phyloP scores from a whole-genome alignment of 768 basidiomycete species.

The Mycena rosella region DNA sequence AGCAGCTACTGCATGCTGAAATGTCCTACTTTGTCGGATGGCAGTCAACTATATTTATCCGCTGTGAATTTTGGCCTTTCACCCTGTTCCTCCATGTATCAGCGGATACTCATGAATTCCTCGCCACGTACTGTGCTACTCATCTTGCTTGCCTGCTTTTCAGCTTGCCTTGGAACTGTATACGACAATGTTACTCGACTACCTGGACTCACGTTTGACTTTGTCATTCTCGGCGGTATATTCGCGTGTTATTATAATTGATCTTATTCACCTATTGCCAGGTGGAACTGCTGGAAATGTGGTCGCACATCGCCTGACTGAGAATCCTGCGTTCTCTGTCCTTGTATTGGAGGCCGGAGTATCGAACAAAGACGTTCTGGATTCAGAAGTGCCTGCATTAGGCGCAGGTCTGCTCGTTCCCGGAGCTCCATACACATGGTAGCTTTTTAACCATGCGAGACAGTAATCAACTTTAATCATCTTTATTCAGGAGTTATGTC shows the following conservation, averaged over 20 bases:
- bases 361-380: conserved; percentile 25
- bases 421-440: conserved; percentile 13
- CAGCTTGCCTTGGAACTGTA: conserved; percentile 6
- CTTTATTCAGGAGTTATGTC: conserved; percentile 17
- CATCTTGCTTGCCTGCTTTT: conserved; percentile 2
- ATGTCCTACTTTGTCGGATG: too few species aligned
- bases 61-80: too few species aligned
- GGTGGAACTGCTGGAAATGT: conserved; percentile 34
- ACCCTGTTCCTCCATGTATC: too few species aligned
- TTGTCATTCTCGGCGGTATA: conserved; percentile 25
- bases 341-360: conserved; percentile 37
- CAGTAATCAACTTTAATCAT: background rate
- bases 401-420: conserved; percentile 14
- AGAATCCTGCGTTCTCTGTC: conserved; percentile 32
- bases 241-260: background rate
- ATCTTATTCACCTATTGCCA: conserved; percentile 1
- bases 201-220: conserved; percentile 21
- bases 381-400: conserved; percentile 27
- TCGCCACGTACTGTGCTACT: background rate
- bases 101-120: too few species aligned
- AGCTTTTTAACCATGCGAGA: background rate
- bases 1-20: too few species aligned
- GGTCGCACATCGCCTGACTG: conserved; percentile 34
- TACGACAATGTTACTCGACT: conserved; percentile 19
- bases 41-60: too few species aligned